A percentile compares a stretch with the other conserved stretches of the same genome.
Conservation (phyloP, 306 rosid genomes). For the Vigna nakashimae region DNA sequence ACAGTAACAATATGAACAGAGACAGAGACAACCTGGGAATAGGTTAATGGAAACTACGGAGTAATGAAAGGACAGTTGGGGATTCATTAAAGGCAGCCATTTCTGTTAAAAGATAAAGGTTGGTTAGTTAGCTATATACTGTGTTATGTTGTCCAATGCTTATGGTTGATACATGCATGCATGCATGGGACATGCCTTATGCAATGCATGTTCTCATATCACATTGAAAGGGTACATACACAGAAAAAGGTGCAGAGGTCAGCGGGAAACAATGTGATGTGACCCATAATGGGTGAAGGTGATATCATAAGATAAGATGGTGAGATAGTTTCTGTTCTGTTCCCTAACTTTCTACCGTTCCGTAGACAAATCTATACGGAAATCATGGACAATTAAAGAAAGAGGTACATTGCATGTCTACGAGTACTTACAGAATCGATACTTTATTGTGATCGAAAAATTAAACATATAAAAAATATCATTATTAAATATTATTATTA, state of each 20-base stretch:
- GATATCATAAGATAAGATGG: not conserved
- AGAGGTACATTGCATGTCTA: not conserved
- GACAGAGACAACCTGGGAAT: slow-evolving; percentile 41
- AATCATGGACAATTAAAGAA: not conserved
- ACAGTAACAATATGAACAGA: not conserved
- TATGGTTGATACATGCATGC: not conserved
- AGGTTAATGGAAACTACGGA: slow-evolving; percentile 29
- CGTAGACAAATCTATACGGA: not conserved
- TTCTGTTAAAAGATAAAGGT: slow-evolving; percentile 47
- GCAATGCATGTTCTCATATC: too few species aligned
- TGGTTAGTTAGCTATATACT: slow-evolving; percentile 20
- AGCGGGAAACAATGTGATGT: slow-evolving; percentile 23
- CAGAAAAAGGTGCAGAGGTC: not conserved
- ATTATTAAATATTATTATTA: too few species aligned
- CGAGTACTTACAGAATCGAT: too few species aligned
- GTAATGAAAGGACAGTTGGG: slow-evolving; percentile 47
- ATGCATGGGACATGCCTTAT: too few species aligned
- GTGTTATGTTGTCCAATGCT: slow-evolving; percentile 1
- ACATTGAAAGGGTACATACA: not conserved
- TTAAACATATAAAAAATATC: too few species aligned
- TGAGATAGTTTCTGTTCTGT: not conserved
- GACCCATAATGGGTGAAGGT: slow-evolving; percentile 13
- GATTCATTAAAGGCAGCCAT: slow-evolving; percentile 48
- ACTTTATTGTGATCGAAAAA: too few species aligned
- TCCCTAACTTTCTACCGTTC: not conserved